phyloP scores from a whole-genome alignment of 2,329 filamentous ascomycete species.

The Stylonectria norvegica region DNA sequence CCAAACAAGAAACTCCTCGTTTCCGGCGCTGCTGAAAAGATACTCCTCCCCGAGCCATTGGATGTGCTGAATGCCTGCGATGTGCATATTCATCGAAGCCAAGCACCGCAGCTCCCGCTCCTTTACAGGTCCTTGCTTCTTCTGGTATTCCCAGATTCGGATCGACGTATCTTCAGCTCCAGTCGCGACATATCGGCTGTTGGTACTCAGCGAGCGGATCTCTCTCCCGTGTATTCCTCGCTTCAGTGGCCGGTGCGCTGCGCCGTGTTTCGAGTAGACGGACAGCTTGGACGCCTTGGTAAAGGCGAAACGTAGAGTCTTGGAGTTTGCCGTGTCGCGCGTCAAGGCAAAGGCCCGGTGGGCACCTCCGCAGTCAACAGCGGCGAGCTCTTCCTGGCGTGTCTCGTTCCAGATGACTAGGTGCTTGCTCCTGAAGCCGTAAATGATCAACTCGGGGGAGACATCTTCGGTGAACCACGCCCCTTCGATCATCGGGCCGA shows the following conservation, averaged over 20 bases:
- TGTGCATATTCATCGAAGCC: constrained; percentile 71
- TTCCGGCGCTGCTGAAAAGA: constrained; percentile 82
- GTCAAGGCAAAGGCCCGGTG: constrained; percentile 69
- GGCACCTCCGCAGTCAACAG: constrained; percentile 77
- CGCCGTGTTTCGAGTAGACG: constrained; percentile 42
- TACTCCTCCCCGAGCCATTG: constrained; percentile 69
- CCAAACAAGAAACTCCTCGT: constrained; percentile 90
- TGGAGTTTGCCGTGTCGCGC: constrained; percentile 30
- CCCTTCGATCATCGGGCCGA: constrained; percentile 74
- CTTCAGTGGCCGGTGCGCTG: constrained; percentile 51
- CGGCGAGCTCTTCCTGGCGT: constrained; percentile 63
- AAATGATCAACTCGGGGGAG: constrained; percentile 61
- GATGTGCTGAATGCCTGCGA: constrained; percentile 77
- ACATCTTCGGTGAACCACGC: constrained; percentile 51
- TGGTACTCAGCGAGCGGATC: constrained; percentile 55
- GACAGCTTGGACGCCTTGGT: constrained; percentile 61
- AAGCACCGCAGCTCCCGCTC: constrained; percentile 44
- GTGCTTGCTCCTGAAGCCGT: constrained; percentile 74
- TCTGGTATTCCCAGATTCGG: constrained; percentile 61
- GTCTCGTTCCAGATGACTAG: constrained; percentile 83
- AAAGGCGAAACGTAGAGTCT: constrained; percentile 61
- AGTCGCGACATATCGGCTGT: constrained; percentile 52
- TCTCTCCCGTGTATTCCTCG: constrained; percentile 81
- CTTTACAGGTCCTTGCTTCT: constrained; percentile 12
- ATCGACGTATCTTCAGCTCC: constrained; percentile 72